Evolutionary conservation across 768 basidiomycete genomes (phyloP).

Genomic region (Lactarius indigo): DNA sequence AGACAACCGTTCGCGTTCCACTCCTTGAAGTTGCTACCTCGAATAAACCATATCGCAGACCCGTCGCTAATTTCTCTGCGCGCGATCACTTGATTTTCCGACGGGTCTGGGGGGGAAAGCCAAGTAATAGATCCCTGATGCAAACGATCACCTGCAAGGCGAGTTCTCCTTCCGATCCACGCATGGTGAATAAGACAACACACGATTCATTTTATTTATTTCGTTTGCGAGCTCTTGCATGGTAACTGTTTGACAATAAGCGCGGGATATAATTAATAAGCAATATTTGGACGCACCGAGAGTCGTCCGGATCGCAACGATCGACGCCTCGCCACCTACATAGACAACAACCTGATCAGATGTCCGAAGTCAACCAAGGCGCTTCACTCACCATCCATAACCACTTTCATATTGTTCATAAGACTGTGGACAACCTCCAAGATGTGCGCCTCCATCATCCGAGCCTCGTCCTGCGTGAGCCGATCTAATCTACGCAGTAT

Average conservation of each 20-base stretch:
- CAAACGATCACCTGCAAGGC: neutral
- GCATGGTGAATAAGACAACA: neutral
- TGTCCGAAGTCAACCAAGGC: neutral
- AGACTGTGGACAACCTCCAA: neutral
- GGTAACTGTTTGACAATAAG: neutral
- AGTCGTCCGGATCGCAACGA: neutral
- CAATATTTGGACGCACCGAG: neutral
- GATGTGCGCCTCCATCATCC: neutral
- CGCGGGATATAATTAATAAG: neutral
- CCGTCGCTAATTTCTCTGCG: neutral
- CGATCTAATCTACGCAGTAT: neutral
- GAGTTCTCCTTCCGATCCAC: neutral
- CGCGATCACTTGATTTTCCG: slow-evolving; percentile 3
- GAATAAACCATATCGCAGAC: neutral
- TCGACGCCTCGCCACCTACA: neutral
- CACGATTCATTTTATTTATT: neutral
- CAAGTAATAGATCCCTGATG: neutral
- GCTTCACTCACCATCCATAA: neutral
- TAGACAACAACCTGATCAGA: neutral
- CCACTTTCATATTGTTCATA: neutral
- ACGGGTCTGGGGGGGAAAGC: slow-evolving; percentile 13
- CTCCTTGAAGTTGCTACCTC: neutral
- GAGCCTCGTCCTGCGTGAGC: neutral
- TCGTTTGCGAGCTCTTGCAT: neutral
- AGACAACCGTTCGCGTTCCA: neutral